Conservation (phyloP, 2,329 filamentous ascomycete genomes). For the Epichloe brachyelytri region DNA sequence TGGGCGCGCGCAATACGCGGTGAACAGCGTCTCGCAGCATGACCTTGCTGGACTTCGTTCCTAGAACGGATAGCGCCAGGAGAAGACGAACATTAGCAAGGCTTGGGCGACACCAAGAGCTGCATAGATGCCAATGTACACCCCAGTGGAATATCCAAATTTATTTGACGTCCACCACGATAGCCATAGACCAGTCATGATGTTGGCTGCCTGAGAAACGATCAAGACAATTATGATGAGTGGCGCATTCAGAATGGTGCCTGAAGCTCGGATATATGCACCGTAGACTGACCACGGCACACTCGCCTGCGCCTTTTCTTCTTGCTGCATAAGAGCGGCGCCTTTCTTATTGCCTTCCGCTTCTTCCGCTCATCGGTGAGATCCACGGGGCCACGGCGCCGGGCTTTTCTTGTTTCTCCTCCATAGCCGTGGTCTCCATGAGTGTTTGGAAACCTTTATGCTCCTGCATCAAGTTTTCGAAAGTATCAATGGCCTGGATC, state of each 20-base stretch:
- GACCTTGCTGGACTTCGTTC: constrained; percentile 67
- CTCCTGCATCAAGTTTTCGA: constrained; percentile 70
- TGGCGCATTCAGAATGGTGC: constrained; percentile 54
- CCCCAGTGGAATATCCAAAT: constrained; percentile 51
- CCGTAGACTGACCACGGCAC: constrained; percentile 71
- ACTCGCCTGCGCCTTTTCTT: constrained; percentile 58
- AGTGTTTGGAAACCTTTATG: constrained; percentile 68
- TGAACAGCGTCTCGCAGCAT: constrained; percentile 74
- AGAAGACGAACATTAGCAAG: constrained; percentile 66
- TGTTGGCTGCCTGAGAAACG: constrained; percentile 70
- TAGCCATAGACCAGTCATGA: constrained; percentile 80
- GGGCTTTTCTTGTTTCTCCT: constrained; percentile 43
- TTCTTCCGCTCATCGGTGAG: constrained; percentile 22
- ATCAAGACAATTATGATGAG: constrained; percentile 51
- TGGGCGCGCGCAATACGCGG: constrained; percentile 58
- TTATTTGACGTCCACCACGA: constrained; percentile 84
- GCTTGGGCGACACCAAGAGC: constrained; percentile 60
- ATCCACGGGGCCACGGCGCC: constrained; percentile 27
- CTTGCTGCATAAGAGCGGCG: constrained; percentile 56
- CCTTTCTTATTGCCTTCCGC: constrained; percentile 45
- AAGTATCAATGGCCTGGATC: constrained; percentile 79
- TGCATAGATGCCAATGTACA: constrained; percentile 62
- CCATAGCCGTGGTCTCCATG: constrained; percentile 72
- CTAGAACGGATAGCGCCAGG: constrained; percentile 63
- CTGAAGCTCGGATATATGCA: constrained; percentile 65